phyloP scores from a whole-genome alignment of 73 alveolate species.

The Paramecium caudatum region DNA sequence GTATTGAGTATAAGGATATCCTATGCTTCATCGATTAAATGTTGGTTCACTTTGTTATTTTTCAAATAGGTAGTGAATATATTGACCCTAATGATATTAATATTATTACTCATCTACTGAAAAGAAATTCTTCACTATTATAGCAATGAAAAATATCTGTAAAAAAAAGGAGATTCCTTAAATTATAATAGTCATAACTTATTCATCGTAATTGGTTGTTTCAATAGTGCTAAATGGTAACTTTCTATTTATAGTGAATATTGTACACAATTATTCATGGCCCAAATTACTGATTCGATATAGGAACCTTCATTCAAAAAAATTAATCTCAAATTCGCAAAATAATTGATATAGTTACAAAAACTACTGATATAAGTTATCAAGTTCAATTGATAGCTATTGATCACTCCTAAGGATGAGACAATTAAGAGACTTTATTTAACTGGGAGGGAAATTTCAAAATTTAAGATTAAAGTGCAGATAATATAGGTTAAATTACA shows the following conservation, averaged over 20 bases:
- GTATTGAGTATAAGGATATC: not conserved
- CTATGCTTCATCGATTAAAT: conserved; percentile 5
- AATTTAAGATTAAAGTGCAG: not conserved
- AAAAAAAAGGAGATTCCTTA: not conserved
- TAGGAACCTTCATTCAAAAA: not conserved
- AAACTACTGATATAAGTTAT: too few relatives aligned
- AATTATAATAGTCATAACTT: not conserved
- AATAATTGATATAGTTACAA: conserved; percentile 5
- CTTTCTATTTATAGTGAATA: conserved; percentile 48
- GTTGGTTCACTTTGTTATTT: not conserved
- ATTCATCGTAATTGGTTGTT: not conserved
- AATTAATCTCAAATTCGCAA: conserved; percentile 16
- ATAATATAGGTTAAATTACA: not conserved
- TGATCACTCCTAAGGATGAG: too few relatives aligned
- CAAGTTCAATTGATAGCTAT: too few relatives aligned
- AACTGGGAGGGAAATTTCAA: too few relatives aligned
- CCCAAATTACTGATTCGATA: conserved; percentile 13
- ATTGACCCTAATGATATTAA: not conserved
- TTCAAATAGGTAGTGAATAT: not conserved
- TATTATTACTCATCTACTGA: not conserved
- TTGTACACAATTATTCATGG: conserved; percentile 33
- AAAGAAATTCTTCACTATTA: not conserved
- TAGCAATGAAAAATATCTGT: not conserved
- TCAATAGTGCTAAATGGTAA: conserved; percentile 5
- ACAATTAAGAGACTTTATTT: too few relatives aligned